Percentiles rank a stretch among this genome's conserved stretches.
Evolutionary conservation across 2,329 filamentous ascomycete species (phyloP).

Genomic region (Penicillium vulpinum): DNA sequence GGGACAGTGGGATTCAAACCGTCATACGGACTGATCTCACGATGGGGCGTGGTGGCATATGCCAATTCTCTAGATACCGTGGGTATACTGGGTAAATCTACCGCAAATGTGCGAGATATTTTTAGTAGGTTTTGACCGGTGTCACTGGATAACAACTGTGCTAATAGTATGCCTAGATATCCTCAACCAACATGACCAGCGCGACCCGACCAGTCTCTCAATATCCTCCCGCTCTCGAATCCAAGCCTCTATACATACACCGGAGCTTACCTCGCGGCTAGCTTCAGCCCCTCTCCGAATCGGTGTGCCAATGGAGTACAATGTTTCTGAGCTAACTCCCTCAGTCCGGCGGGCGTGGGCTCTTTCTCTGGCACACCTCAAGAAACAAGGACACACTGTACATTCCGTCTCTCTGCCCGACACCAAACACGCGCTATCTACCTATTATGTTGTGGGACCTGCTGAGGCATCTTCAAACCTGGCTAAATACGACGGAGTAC

Average conservation of each 20-base stretch:
- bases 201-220: constrained; percentile 74
- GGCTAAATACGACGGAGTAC: constrained; percentile 94
- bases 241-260: constrained; percentile 43
- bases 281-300: constrained; percentile 47
- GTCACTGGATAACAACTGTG: not conserved
- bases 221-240: constrained; percentile 55
- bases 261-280: constrained; percentile 25
- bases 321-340: constrained; percentile 75
- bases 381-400: constrained; percentile 66
- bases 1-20: constrained; percentile 85
- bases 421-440: constrained; percentile 80
- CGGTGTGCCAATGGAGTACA: constrained; percentile 74
- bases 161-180: constrained; percentile 38
- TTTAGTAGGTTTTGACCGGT: constrained; percentile 42
- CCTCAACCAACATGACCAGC: constrained; percentile 62
- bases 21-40: constrained; percentile 82
- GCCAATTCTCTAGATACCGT: constrained; percentile 93
- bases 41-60: constrained; percentile 85
- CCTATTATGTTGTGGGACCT: constrained; percentile 93
- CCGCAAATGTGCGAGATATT: constrained; percentile 54
- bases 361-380: constrained; percentile 59
- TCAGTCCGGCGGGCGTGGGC: constrained; percentile 70
- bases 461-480: constrained; percentile 95
- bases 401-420: constrained; percentile 77
- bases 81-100: constrained; percentile 66